Percentiles rank a stretch among this genome's conserved stretches.
phyloP scores from a whole-genome alignment of 2,329 filamentous ascomycete genomes.

The Cryphonectria nitschkei region DNA sequence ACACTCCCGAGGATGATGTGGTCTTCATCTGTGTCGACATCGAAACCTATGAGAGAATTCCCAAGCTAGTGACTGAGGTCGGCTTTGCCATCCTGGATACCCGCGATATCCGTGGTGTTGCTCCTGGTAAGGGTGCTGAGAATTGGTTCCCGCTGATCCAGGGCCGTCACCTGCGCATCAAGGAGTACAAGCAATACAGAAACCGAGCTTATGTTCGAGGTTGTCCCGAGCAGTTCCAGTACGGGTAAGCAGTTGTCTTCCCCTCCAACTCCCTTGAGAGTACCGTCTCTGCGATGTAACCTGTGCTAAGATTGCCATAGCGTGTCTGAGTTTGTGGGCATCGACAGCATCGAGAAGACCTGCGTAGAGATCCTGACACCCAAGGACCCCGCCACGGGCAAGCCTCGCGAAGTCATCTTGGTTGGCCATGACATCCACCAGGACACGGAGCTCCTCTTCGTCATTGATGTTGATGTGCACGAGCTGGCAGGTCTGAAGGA shows the following conservation, averaged over 20 bases:
- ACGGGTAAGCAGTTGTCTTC: conserved; percentile 60
- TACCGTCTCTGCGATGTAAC: neutral
- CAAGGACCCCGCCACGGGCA: conserved; percentile 16
- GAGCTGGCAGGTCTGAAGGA: conserved; percentile 62
- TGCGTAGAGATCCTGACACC: conserved; percentile 40
- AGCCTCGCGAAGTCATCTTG: conserved; percentile 62
- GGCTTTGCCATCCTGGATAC: conserved; percentile 84
- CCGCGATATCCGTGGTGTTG: conserved; percentile 50
- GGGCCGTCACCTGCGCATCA: conserved; percentile 75
- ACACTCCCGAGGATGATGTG: conserved; percentile 54
- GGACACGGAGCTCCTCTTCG: conserved; percentile 71
- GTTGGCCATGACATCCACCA: conserved; percentile 74
- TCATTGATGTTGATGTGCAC: conserved; percentile 65
- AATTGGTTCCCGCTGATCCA: conserved; percentile 72
- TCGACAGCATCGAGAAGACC: conserved; percentile 37
- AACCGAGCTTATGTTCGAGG: conserved; percentile 74
- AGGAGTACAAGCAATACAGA: conserved; percentile 65
- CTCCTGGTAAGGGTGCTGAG: conserved; percentile 63
- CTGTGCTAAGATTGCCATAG: conserved; percentile 37
- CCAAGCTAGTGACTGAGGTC: conserved; percentile 77
- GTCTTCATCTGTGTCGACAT: conserved; percentile 82
- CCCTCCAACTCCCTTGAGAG: neutral
- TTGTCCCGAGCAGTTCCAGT: conserved; percentile 74
- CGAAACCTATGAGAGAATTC: conserved; percentile 75
- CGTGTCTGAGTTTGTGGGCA: conserved; percentile 47